These are phyloP conservation scores for Gamarada debralockiae DNA, from an alignment of 495 filamentous ascomycete species.

Conservation along the genomic window DNA sequence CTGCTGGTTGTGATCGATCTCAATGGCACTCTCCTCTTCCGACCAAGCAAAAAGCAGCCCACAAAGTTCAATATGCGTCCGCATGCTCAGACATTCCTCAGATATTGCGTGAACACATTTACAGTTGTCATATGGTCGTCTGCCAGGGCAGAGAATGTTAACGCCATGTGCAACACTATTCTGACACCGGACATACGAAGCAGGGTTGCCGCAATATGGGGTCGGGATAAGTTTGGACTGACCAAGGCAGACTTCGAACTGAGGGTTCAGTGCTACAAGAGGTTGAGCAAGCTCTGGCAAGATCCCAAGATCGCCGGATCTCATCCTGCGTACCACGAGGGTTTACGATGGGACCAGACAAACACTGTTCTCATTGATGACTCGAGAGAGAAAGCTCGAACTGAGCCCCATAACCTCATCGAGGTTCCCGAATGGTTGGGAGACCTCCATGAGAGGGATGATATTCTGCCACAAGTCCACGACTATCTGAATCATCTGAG, in stretches of 20 bases:
- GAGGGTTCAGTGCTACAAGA: slow-evolving; percentile 88
- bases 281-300: slow-evolving; percentile 67
- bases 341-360: slow-evolving; percentile 63
- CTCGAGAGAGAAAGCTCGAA: slow-evolving; percentile 67
- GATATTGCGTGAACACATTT: slow-evolving; percentile 62
- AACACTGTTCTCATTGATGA: slow-evolving; percentile 93
- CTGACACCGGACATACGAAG: slow-evolving; percentile 39
- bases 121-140: slow-evolving; percentile 89
- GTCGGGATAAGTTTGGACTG: slow-evolving; percentile 73
- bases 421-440: slow-evolving; percentile 72
- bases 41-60: slow-evolving; percentile 48
- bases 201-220: slow-evolving; percentile 68
- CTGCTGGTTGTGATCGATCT: slow-evolving; percentile 85
- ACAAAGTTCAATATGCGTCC: slow-evolving; percentile 58
- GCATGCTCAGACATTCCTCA: slow-evolving; percentile 59
- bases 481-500: slow-evolving; percentile 43
- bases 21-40: slow-evolving; percentile 83
- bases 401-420: slow-evolving; percentile 81
- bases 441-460: slow-evolving; percentile 27
- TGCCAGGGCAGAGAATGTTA: slow-evolving; percentile 67
- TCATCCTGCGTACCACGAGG: slow-evolving; percentile 39
- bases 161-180: slow-evolving; percentile 51
- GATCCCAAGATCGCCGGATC: slow-evolving; percentile 44
- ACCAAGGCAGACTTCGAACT: slow-evolving; percentile 52
- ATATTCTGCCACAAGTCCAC: slow-evolving; percentile 42